A percentile compares a stretch with the other conserved stretches of the same genome.
Evolutionary conservation across 2,329 filamentous ascomycete genomes (phyloP).

Genomic region (Ceratocystis eucalypticola): DNA sequence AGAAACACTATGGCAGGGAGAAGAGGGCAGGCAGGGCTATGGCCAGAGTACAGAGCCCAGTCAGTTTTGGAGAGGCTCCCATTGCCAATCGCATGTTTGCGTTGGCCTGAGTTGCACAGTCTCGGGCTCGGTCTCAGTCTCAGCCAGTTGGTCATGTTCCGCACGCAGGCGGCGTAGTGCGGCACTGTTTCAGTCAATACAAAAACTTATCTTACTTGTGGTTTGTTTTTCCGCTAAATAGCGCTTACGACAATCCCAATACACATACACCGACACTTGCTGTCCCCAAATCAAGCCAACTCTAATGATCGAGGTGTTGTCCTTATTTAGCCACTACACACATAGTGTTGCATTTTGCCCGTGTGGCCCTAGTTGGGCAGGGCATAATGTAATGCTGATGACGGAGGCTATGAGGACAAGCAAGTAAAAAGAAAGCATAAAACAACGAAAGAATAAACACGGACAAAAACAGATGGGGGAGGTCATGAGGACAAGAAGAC

Average conservation of each 20-base stretch:
- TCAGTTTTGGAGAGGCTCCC: not conserved
- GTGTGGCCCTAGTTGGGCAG: not conserved
- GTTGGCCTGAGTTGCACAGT: not conserved
- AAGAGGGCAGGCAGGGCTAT: not conserved
- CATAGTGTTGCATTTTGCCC: not conserved
- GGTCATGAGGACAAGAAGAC: too few species aligned
- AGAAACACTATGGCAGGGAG: not conserved
- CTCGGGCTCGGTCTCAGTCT: constrained; percentile 1
- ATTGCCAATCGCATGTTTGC: not conserved
- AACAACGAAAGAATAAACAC: not conserved
- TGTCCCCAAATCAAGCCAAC: not conserved
- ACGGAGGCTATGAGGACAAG: not conserved
- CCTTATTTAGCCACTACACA: not conserved
- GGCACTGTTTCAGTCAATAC: not conserved
- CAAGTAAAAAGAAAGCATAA: not conserved
- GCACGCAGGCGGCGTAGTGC: too few species aligned
- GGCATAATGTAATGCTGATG: not conserved
- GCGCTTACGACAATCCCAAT: too few species aligned
- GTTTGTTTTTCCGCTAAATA: not conserved
- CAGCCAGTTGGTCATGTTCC: not conserved
- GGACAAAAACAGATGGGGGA: not conserved
- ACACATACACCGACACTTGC: not conserved
- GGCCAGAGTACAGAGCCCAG: not conserved
- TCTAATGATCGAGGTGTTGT: not conserved
- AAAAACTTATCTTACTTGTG: not conserved